These are phyloP conservation scores for Firmiana major DNA, from an alignment of 345 rosid species.

Conservation along the genomic window DNA sequence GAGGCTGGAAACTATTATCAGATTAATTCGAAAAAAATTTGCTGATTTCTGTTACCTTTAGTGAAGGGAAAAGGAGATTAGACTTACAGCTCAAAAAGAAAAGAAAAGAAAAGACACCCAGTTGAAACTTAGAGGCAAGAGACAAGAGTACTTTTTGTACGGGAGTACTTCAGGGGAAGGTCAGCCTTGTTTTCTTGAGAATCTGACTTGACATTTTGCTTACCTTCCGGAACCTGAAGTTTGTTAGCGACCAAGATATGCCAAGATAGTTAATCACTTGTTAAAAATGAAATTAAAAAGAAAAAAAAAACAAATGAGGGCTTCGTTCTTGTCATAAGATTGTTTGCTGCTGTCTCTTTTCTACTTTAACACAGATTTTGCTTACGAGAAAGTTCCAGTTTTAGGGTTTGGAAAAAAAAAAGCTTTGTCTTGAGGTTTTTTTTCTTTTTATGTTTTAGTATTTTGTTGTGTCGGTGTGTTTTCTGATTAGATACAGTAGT, in stretches of 20 bases:
- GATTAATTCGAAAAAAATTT: background rate
- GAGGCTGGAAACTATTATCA: background rate
- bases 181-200: background rate
- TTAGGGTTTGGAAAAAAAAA: background rate
- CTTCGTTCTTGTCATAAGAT: background rate
- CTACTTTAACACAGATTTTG: background rate
- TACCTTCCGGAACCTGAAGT: background rate
- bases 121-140: background rate
- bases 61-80: background rate
- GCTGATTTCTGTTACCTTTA: background rate
- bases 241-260: background rate
- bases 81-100: background rate
- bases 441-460: background rate
- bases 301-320: background rate
- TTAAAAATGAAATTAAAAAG: background rate
- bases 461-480: background rate
- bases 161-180: background rate
- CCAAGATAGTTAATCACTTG: background rate
- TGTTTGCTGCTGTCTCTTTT: background rate
- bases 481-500: slow-evolving; percentile 4
- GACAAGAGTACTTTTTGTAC: background rate
- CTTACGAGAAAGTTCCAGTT: background rate
- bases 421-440: background rate
- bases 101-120: background rate
- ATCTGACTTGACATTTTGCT: background rate